A percentile compares a stretch with the other conserved stretches of the same genome.
Evolutionary conservation across 768 basidiomycete species (phyloP).

Genomic region (Hericium erinaceus): DNA sequence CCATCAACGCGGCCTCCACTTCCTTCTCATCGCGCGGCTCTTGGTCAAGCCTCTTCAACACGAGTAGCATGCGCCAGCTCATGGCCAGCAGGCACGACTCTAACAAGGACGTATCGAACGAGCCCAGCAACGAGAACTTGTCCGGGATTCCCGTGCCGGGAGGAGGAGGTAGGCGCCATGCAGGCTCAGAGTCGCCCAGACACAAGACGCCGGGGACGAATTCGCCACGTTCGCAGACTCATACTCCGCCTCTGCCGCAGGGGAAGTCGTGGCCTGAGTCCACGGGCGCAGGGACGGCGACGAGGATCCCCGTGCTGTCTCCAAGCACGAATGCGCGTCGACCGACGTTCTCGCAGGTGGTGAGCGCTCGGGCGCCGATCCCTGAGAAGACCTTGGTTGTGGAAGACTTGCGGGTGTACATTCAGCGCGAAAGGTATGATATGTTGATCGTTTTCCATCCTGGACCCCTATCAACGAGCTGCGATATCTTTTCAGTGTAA

Average conservation of each 20-base stretch:
- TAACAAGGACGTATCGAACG: conserved; percentile 30
- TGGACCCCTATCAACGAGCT: conserved; percentile 3
- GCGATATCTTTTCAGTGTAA: conserved; percentile 16
- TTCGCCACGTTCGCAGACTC: conserved; percentile 5
- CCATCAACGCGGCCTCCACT: conserved; percentile 28
- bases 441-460: conserved; percentile 1
- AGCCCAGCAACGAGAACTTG: conserved; percentile 10
- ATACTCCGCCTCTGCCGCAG: neutral
- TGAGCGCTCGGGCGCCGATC: conserved; percentile 20
- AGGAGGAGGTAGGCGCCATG: conserved; percentile 1
- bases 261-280: conserved; percentile 49
- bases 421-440: conserved; percentile 6
- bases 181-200: neutral
- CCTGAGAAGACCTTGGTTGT: conserved; percentile 33
- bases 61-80: conserved; percentile 58
- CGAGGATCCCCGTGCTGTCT: conserved; percentile 3
- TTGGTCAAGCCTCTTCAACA: conserved; percentile 72
- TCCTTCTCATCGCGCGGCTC: conserved; percentile 56
- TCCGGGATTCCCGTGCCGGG: conserved; percentile 24
- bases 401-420: conserved; percentile 15
- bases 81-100: conserved; percentile 49
- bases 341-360: conserved; percentile 34
- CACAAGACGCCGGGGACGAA: neutral
- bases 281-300: neutral
- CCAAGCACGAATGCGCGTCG: conserved; percentile 19